Conservation (phyloP, 1,284 basidiomycete genomes). For the Malassezia arunalokei region DNA sequence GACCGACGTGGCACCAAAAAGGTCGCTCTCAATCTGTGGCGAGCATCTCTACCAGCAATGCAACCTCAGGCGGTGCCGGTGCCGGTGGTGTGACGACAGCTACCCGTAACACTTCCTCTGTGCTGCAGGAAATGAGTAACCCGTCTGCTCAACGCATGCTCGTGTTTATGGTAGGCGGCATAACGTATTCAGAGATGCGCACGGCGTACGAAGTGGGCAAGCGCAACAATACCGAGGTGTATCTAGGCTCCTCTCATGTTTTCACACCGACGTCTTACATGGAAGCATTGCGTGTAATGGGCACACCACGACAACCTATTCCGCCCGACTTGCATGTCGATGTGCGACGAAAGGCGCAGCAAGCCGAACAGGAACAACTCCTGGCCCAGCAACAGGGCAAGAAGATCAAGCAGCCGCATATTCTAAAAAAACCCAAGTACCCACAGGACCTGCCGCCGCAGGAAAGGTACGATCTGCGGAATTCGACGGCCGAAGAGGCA, state of each 20-base stretch:
- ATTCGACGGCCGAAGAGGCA: background rate
- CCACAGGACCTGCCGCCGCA: slow-evolving; percentile 10
- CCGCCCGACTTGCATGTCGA: slow-evolving; percentile 11
- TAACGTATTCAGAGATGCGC: slow-evolving; percentile 90
- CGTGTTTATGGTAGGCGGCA: slow-evolving; percentile 84
- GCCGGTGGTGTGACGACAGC: slow-evolving; percentile 1
- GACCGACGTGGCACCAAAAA: slow-evolving; percentile 20
- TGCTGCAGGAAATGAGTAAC: slow-evolving; percentile 15
- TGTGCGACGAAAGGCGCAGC: slow-evolving; percentile 18
- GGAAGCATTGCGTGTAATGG: slow-evolving; percentile 60
- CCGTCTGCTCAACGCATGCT: slow-evolving; percentile 70
- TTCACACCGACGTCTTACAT: slow-evolving; percentile 72
- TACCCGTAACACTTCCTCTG: background rate
- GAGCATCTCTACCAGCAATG: slow-evolving; percentile 1
- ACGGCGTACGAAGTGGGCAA: slow-evolving; percentile 70
- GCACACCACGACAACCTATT: slow-evolving; percentile 17
- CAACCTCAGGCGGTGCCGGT: slow-evolving; percentile 1
- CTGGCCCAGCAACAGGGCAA: slow-evolving; percentile 7
- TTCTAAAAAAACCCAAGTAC: slow-evolving; percentile 2
- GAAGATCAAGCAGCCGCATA: slow-evolving; percentile 5
- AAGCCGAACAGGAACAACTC: background rate
- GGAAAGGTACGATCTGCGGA: slow-evolving; percentile 13
- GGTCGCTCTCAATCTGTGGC: slow-evolving; percentile 11
- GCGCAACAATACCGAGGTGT: slow-evolving; percentile 69
- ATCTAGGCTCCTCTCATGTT: slow-evolving; percentile 82